phyloP scores from a whole-genome alignment of 2,329 filamentous ascomycete species.

The Metarhizium humberi region DNA sequence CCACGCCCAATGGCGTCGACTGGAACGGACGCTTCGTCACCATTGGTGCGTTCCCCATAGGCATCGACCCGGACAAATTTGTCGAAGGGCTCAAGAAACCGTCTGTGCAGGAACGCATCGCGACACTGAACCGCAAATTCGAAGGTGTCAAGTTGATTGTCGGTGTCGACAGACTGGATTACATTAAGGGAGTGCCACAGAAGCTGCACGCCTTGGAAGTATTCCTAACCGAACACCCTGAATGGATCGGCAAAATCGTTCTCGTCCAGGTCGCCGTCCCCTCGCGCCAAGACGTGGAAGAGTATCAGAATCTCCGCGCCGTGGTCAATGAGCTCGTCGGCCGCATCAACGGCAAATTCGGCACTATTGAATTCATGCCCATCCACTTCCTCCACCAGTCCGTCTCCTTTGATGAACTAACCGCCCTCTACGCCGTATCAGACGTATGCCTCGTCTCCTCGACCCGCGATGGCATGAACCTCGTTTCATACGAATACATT shows the following conservation, averaged over 20 bases:
- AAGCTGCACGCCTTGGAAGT: conserved; percentile 95
- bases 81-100: conserved; percentile 78
- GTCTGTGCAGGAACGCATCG: conserved; percentile 81
- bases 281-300: conserved; percentile 89
- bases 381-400: conserved; percentile 98
- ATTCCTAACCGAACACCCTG: conserved; percentile 91
- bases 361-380: conserved; percentile 96
- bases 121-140: conserved; percentile 78
- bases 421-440: conserved; percentile 84
- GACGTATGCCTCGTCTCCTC: conserved; percentile 90
- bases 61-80: conserved; percentile 96
- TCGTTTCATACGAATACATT: conserved; percentile 97
- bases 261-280: conserved; percentile 94
- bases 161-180: conserved; percentile 91
- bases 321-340: conserved; percentile 96
- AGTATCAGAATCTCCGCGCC: conserved; percentile 91
- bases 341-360: conserved; percentile 93
- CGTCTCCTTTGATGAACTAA: conserved; percentile 88
- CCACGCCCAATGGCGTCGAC: conserved; percentile 87
- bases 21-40: conserved; percentile 83
- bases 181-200: conserved; percentile 98
- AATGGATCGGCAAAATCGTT: conserved; percentile 97
- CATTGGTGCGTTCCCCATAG: conserved; percentile 93
- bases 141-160: conserved; percentile 94
- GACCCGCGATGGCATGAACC: conserved; percentile 97